phyloP scores from a whole-genome alignment of 139 green algal species.

The Tetradesmus lagerheimii region DNA sequence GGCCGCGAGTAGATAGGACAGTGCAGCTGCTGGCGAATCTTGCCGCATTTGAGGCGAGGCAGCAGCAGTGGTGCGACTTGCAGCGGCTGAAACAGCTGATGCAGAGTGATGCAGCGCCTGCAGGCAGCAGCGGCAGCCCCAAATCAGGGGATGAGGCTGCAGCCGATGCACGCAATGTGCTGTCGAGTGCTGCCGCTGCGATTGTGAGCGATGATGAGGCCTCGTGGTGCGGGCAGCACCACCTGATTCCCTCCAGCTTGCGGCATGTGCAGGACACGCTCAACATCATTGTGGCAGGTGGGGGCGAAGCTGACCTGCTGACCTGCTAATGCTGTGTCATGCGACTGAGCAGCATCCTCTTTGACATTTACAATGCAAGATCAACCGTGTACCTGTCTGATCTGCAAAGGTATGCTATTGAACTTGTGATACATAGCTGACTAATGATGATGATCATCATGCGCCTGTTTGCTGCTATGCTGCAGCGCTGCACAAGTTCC shows the following conservation, averaged over 20 bases:
- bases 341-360: no score
- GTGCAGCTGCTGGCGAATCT: slow-evolving; percentile 53
- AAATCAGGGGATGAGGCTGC: background rate
- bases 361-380: no score
- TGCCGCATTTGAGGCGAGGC: slow-evolving; percentile 49
- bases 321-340: no score
- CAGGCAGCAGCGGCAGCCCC: background rate
- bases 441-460: no score
- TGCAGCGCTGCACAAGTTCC: slow-evolving; percentile 46
- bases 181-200: background rate
- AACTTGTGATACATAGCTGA: no score
- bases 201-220: slow-evolving; percentile 15
- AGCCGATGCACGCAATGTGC: background rate
- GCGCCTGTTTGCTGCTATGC: background rate
- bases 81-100: slow-evolving; percentile 14
- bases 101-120: background rate
- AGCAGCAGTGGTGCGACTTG: slow-evolving; percentile 35
- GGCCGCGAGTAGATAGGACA: background rate
- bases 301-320: no score
- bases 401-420: no score
- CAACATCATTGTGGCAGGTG: background rate
- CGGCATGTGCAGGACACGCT: slow-evolving; percentile 1
- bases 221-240: background rate
- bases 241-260: slow-evolving; percentile 10
- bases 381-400: no score